Evolutionary conservation across 1,139 yeast species (phyloP).

Genomic region (Saccharomyces hybrid): DNA sequence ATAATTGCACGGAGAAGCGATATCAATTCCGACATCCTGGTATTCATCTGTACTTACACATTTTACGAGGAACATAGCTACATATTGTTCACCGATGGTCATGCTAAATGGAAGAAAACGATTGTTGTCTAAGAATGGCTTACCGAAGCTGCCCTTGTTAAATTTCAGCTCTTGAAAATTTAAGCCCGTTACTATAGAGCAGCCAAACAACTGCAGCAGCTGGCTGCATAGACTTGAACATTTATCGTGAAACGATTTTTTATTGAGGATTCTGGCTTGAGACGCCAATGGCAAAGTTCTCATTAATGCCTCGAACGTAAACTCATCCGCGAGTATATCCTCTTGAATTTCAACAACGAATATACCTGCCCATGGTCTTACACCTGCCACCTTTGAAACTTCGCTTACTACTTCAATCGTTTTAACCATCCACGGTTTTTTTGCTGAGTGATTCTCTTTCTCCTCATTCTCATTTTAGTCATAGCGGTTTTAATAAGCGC

Average conservation of each 20-base stretch:
- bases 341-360: neutral
- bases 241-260: conserved; percentile 27
- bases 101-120: conserved; percentile 47
- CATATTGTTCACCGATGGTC: conserved; percentile 43
- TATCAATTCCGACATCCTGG: conserved; percentile 50
- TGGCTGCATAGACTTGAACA: conserved; percentile 29
- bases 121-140: conserved; percentile 32
- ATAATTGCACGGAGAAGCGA: conserved; percentile 47
- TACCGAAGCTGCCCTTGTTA: conserved; percentile 33
- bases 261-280: conserved; percentile 33
- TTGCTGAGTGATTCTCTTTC: neutral
- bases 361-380: neutral
- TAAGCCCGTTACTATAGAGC: conserved; percentile 13
- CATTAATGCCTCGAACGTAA: conserved; percentile 32
- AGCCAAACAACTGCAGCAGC: conserved; percentile 30
- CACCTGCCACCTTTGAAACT: neutral
- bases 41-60: conserved; percentile 4
- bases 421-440: neutral
- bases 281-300: conserved; percentile 35
- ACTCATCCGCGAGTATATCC: conserved; percentile 13
- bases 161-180: conserved; percentile 17
- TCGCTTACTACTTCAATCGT: neutral
- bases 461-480: neutral
- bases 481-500: neutral
- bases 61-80: conserved; percentile 36